Evolutionary conservation across 495 filamentous ascomycete genomes (phyloP), one percentile per base, ranked within the genome.

Genomic region (Trichoderma erinaceum): DNA sequence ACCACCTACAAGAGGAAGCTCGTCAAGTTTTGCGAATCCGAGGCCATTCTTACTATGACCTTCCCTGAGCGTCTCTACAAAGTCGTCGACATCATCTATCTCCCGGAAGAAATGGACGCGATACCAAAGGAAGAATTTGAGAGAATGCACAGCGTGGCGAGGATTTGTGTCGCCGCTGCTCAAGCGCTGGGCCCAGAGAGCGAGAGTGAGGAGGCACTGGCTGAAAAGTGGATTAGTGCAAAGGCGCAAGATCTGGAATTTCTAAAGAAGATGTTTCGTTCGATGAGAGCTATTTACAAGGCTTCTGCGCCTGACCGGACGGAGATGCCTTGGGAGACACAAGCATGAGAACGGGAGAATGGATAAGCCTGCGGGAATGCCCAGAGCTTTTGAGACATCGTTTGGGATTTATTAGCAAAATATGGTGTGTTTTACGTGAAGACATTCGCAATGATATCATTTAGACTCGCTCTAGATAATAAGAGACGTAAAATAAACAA

Each of bases 1-100:
- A 35, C 41, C 13, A 25, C 35, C 6, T 65, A 65, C 63, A 41
- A 43, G 41, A 65, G 41, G 63, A 65, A 65, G 63, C 63, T 65
- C 5, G 1, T 44, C 32, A 44, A 21, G 6, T 41, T 65, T 29
- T 21, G 63, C 63, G 63, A 41, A 5, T 41, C 63, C 1, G n/a
- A 41, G 63, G 1, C 6, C 35, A 12, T 65, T 29, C 5, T 27
- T 7, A 32, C 8, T 35, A 65, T 65, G 63, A 13, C 2, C 11
- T 41, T 44, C 7, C 1, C 63, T 2, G 7, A 65, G 41, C 63
- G 63, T 6, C 63, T 65, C 8, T 41, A 65, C 32, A 44, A 65
- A 35, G 21, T 65, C 63, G 41, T 21, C 8, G 41, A 41, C 11
- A 41, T 65, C 1, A 13, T 65, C 63, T 65, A 65, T 7, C 15